Conservation (phyloP, 202 grass and related monocot genomes). For the Schoenoplectus triqueter region DNA sequence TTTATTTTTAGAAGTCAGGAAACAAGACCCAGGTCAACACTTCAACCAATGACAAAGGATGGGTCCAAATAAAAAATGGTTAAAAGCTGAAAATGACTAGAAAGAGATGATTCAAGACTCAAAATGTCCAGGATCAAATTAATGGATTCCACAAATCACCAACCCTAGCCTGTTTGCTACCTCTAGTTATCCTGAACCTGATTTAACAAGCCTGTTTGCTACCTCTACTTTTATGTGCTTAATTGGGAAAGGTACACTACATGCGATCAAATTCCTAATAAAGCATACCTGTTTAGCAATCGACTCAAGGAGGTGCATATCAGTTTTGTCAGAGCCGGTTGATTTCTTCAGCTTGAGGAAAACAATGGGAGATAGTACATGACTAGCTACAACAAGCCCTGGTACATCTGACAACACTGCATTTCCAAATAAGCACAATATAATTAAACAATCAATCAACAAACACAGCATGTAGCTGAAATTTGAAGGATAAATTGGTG, state of each 20-base stretch:
- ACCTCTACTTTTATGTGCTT: not conserved
- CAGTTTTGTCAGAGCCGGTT: slow-evolving; percentile 48
- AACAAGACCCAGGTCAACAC: slow-evolving; percentile 1
- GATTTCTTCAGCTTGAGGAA: slow-evolving; percentile 84
- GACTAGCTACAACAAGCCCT: slow-evolving; percentile 71
- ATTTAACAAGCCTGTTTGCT: slow-evolving; percentile 10
- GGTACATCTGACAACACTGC: slow-evolving; percentile 67
- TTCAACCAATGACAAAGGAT: not conserved
- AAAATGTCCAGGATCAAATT: slow-evolving; percentile 18
- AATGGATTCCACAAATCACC: slow-evolving; percentile 15
- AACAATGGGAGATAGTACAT: slow-evolving; percentile 72
- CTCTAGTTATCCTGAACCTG: not conserved
- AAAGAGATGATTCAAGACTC: not conserved
- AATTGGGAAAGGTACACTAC: not conserved
- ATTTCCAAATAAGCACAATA: slow-evolving; percentile 16
- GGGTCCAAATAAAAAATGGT: not conserved
- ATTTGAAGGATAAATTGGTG: slow-evolving; percentile 22
- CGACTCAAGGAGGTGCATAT: slow-evolving; percentile 65
- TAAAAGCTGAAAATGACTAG: slow-evolving; percentile 12
- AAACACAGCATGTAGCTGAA: not conserved
- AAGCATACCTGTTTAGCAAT: slow-evolving; percentile 66
- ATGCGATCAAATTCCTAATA: slow-evolving; percentile 18
- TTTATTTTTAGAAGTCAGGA: not conserved
- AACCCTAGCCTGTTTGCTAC: not conserved
- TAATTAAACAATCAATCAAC: slow-evolving; percentile 24